Percentiles rank a stretch among this genome's conserved stretches.
phyloP scores from a whole-genome alignment of 768 basidiomycete species.

The Mycena crocata region DNA sequence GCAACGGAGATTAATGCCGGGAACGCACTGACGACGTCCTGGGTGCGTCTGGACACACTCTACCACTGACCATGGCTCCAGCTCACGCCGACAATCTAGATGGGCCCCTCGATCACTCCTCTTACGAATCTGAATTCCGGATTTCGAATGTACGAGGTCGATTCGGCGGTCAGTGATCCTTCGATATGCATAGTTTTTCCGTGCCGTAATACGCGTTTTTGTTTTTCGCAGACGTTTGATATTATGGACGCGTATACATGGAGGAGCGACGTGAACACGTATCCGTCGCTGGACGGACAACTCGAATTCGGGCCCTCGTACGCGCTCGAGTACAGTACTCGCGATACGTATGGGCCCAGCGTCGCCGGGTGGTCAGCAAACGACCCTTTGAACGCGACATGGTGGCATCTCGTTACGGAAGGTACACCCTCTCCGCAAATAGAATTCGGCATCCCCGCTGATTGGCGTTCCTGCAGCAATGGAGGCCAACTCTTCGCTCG shows the following conservation, averaged over 20 bases:
- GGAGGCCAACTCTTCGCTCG: constrained; percentile 65
- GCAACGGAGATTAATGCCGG: constrained; percentile 59
- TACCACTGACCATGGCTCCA: background rate
- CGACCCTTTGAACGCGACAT: constrained; percentile 84
- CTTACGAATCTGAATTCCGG: constrained; percentile 79
- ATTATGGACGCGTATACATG: constrained; percentile 84
- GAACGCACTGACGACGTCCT: constrained; percentile 64
- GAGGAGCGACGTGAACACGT: constrained; percentile 71
- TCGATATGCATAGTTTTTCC: no score
- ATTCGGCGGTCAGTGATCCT: constrained; percentile 63
- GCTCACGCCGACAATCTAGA: constrained; percentile 50
- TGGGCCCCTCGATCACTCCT: constrained; percentile 78
- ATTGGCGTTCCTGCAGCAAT: constrained; percentile 65
- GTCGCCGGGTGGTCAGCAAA: constrained; percentile 68
- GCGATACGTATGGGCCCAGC: constrained; percentile 70
- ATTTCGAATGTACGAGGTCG: constrained; percentile 79
- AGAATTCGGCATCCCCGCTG: no score
- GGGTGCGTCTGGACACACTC: constrained; percentile 48
- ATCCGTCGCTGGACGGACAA: constrained; percentile 69
- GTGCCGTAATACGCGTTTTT: background rate
- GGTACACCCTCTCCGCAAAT: background rate
- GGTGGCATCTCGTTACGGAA: constrained; percentile 86
- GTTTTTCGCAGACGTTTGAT: constrained; percentile 70
- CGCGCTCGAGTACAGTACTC: constrained; percentile 75
- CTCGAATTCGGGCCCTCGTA: constrained; percentile 69